Evolutionary conservation across 139 green algal genomes (phyloP).

Genomic region (Tetraselmis chui): DNA sequence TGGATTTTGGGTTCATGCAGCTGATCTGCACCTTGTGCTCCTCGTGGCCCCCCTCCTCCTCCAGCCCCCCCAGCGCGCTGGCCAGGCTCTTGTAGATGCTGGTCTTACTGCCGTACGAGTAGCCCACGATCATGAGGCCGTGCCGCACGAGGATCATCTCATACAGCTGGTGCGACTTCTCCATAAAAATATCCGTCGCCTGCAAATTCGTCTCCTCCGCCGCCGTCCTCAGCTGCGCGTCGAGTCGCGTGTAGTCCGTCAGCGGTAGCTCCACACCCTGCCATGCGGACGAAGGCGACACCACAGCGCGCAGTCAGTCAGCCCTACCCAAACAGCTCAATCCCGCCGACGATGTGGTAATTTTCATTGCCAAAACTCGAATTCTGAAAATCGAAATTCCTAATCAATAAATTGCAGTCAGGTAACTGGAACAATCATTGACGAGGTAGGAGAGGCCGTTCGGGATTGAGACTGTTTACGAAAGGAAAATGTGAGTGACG

Average conservation of each 20-base stretch:
- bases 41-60: slow-evolving; percentile 31
- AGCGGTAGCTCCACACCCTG: slow-evolving; percentile 53
- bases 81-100: slow-evolving; percentile 49
- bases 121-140: slow-evolving; percentile 75
- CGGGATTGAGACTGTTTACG: too few relatives aligned
- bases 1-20: slow-evolving; percentile 70
- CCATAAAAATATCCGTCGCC: slow-evolving; percentile 57
- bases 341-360: too few relatives aligned
- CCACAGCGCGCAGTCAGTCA: background rate
- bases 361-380: too few relatives aligned
- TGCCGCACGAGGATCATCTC: slow-evolving; percentile 80
- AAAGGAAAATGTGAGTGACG: too few relatives aligned
- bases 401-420: too few relatives aligned
- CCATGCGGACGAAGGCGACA: background rate
- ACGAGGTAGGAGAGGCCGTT: too few relatives aligned
- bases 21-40: slow-evolving; percentile 49
- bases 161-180: slow-evolving; percentile 74
- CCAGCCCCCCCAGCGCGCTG: slow-evolving; percentile 41
- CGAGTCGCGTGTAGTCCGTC: slow-evolving; percentile 47
- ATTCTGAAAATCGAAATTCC: too few relatives aligned
- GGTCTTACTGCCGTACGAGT: slow-evolving; percentile 60
- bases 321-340: too few relatives aligned
- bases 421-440: too few relatives aligned
- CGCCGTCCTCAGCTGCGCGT: slow-evolving; percentile 26
- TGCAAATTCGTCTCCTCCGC: slow-evolving; percentile 42